Conservation (phyloP, 805 yeast species). For the Candida mattraensis region DNA sequence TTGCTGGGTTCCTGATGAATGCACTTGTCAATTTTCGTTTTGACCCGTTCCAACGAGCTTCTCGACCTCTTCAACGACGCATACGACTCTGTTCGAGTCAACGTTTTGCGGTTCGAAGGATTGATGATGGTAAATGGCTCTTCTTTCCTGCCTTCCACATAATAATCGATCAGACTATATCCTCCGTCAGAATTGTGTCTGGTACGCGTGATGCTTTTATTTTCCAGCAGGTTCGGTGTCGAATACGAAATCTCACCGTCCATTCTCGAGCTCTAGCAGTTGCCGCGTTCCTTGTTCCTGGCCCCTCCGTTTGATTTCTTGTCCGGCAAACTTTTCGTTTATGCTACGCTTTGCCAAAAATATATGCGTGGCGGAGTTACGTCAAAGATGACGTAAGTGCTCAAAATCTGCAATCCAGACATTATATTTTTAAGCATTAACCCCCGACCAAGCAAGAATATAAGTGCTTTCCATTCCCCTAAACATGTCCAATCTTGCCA, state of each 20-base stretch:
- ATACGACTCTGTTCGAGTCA: constrained; percentile 26
- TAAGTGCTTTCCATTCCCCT: too few species aligned
- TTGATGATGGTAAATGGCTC: constrained; percentile 9
- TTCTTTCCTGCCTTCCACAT: constrained; percentile 13
- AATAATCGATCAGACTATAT: constrained; percentile 21
- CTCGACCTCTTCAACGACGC: constrained; percentile 25
- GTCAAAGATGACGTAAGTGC: too few species aligned
- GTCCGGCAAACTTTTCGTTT: too few species aligned
- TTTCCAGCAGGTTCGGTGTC: constrained; percentile 9
- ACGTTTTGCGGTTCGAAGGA: constrained; percentile 6
- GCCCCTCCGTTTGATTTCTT: too few species aligned
- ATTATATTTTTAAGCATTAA: too few species aligned
- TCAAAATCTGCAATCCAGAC: too few species aligned
- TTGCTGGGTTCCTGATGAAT: constrained; percentile 12
- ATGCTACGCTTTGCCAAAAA: too few species aligned
- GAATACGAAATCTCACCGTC: constrained; percentile 11
- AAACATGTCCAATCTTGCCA: too few species aligned
- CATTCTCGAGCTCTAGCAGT: too few species aligned
- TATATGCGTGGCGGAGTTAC: too few species aligned
- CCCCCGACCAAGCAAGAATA: too few species aligned
- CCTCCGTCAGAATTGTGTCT: constrained; percentile 20
- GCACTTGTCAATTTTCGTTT: constrained; percentile 24
- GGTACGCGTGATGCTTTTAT: not conserved
- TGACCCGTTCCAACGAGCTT: constrained; percentile 24
- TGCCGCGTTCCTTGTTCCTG: too few species aligned